Percentiles rank a stretch among this genome's conserved stretches.
Conservation (phyloP, 2,329 filamentous ascomycete species). For the Pseudogymnoascus sp. region DNA sequence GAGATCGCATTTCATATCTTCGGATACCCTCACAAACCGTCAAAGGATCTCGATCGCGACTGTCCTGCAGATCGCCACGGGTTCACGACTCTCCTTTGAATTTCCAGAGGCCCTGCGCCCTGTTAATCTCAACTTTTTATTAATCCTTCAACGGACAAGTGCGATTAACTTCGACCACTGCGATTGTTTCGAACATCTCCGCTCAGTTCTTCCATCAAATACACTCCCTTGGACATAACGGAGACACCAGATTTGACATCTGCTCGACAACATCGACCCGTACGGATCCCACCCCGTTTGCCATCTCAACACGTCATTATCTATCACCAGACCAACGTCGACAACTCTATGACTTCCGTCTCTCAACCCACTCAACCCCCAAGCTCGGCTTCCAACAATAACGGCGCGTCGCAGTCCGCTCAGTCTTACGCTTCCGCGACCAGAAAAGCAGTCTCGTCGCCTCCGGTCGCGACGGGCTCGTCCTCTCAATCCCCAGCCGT, state of each 20-base stretch:
- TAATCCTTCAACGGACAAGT: conserved; percentile 7
- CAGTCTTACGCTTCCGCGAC: conserved; percentile 60
- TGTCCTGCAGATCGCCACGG: conserved; percentile 6
- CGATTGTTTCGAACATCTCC: conserved; percentile 8
- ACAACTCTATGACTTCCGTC: conserved; percentile 27
- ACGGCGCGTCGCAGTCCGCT: conserved; percentile 44
- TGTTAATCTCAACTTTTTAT: conserved; percentile 2
- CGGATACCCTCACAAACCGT: conserved; percentile 6
- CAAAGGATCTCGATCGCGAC: conserved; percentile 3
- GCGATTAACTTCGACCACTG: conserved; percentile 8
- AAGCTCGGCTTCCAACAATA: conserved; percentile 45
- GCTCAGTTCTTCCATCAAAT: neutral
- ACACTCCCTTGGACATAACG: neutral
- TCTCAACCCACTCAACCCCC: conserved; percentile 26
- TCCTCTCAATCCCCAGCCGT: conserved; percentile 43
- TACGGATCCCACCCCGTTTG: conserved; percentile 8
- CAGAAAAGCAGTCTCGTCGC: conserved; percentile 54
- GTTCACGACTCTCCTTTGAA: conserved; percentile 10
- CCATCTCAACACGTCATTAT: conserved; percentile 5
- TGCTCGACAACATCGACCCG: conserved; percentile 10
- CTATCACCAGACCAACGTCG: conserved; percentile 1
- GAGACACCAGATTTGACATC: conserved; percentile 16
- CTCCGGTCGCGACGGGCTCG: conserved; percentile 52
- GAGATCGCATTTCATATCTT: conserved; percentile 10
- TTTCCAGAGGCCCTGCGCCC: conserved; percentile 6